These are phyloP conservation scores for Schizothecium vesticola DNA, from an alignment of 495 filamentous ascomycete species.

Conservation along the genomic window DNA sequence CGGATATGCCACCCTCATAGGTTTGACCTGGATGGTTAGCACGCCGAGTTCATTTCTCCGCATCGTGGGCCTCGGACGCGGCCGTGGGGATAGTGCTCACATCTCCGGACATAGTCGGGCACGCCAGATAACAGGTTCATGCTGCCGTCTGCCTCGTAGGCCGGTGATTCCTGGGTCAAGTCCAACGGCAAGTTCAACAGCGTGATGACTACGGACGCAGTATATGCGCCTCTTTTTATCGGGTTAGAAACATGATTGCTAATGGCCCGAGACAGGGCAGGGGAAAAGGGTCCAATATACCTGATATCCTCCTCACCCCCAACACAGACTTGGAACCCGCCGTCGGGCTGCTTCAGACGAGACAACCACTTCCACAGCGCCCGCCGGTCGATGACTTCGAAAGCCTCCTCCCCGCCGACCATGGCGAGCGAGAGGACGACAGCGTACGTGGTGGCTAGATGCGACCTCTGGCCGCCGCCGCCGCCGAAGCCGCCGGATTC, in stretches of 20 bases:
- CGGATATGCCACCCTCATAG: slow-evolving; percentile 88
- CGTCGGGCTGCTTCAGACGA: slow-evolving; percentile 72
- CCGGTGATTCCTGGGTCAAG: slow-evolving; percentile 59
- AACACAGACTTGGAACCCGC: slow-evolving; percentile 73
- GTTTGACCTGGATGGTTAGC: slow-evolving; percentile 63
- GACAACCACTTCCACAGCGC: slow-evolving; percentile 88
- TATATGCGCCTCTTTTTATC: slow-evolving; percentile 71
- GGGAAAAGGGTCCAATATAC: slow-evolving; percentile 35
- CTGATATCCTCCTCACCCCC: slow-evolving; percentile 90
- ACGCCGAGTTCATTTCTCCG: background rate
- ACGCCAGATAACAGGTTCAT: slow-evolving; percentile 60
- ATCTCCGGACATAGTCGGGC: slow-evolving; percentile 72
- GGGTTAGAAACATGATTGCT: background rate
- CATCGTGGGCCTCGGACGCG: background rate
- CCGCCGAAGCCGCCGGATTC: slow-evolving; percentile 83
- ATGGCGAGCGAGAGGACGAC: slow-evolving; percentile 69
- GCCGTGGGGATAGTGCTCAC: slow-evolving; percentile 43
- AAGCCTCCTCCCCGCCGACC: slow-evolving; percentile 66
- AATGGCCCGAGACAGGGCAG: slow-evolving; percentile 10
- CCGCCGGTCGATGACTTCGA: slow-evolving; percentile 70
- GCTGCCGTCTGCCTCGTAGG: slow-evolving; percentile 38
- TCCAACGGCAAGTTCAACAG: slow-evolving; percentile 77
- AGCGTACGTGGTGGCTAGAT: slow-evolving; percentile 84
- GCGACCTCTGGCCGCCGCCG: slow-evolving; percentile 82
- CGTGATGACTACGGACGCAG: slow-evolving; percentile 73